These are phyloP conservation scores for Amanita pseudoporphyria DNA, from an alignment of 768 basidiomycete species.

Conservation along the genomic window DNA sequence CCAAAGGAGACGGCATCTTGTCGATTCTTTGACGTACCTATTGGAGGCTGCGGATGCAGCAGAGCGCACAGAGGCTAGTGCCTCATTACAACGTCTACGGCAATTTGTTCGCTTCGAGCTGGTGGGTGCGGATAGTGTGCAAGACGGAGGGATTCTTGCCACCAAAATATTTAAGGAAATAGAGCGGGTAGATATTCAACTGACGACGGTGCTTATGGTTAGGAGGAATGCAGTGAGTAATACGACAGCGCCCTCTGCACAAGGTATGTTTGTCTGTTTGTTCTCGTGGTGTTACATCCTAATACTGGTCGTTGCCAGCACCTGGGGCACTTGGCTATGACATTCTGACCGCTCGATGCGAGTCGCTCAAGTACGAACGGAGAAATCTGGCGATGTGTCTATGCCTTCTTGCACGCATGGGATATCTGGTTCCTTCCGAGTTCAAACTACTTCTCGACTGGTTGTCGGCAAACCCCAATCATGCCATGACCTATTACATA, in stretches of 20 bases:
- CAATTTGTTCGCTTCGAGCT: conserved; percentile 49
- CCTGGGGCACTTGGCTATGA: conserved; percentile 51
- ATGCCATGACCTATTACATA: conserved; percentile 60
- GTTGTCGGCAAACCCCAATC: conserved; percentile 55
- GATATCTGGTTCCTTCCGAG: conserved; percentile 49
- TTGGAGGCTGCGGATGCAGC: conserved; percentile 52
- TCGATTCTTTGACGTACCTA: conserved; percentile 61
- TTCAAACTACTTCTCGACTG: conserved; percentile 61
- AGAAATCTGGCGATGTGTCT: conserved; percentile 56
- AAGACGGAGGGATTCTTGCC: conserved; percentile 35
- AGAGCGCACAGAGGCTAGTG: conserved; percentile 30
- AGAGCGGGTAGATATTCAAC: conserved; percentile 43
- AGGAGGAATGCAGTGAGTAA: conserved; percentile 55
- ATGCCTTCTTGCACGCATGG: conserved; percentile 52
- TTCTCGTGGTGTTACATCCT: background rate
- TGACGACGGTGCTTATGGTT: conserved; percentile 45
- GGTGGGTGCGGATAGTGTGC: conserved; percentile 25
- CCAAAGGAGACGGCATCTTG: conserved; percentile 55
- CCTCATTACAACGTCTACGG: conserved; percentile 42
- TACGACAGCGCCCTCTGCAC: conserved; percentile 44
- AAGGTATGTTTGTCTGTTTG: conserved; percentile 39
- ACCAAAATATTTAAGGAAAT: conserved; percentile 54
- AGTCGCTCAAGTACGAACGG: conserved; percentile 69
- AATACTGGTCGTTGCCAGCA: conserved; percentile 19
- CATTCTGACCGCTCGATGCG: conserved; percentile 56